Conservation (phyloP, 116 monocot species). For the Iris pallida region DNA sequence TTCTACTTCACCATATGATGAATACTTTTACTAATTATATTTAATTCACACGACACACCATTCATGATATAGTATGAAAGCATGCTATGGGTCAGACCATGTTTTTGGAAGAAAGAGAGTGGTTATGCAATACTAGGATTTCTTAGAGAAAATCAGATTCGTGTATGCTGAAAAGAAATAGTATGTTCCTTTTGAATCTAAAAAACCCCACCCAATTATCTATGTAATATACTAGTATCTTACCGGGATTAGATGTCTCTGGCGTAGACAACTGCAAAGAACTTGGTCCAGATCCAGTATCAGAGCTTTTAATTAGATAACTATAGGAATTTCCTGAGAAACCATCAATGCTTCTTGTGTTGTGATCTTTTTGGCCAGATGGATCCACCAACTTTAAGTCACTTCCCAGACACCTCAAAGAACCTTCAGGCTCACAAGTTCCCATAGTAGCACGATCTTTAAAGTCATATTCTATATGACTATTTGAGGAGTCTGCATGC, state of each 20-base stretch:
- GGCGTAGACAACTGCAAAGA: constrained; percentile 2
- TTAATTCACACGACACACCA: too few species aligned
- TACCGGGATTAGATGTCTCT: constrained; percentile 27
- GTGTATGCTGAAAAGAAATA: too few species aligned
- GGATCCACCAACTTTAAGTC: constrained; percentile 7
- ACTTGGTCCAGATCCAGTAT: constrained; percentile 16
- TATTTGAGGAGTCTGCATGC: neutral
- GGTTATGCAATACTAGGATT: too few species aligned
- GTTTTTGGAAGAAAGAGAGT: too few species aligned
- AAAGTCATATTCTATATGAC: neutral
- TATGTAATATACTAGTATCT: neutral
- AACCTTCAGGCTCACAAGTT: constrained; percentile 13
- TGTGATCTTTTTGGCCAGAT: constrained; percentile 10
- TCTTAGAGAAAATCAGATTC: too few species aligned
- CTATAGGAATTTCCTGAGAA: constrained; percentile 14
- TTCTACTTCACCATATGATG: too few species aligned
- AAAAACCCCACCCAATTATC: neutral
- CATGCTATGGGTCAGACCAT: too few species aligned
- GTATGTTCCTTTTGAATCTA: too few species aligned
- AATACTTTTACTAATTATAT: too few species aligned
- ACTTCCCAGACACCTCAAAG: constrained; percentile 11
- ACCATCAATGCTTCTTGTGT: constrained; percentile 7
- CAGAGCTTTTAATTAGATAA: constrained; percentile 12
- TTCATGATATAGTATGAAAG: too few species aligned
- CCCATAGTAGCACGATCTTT: neutral